phyloP scores from a whole-genome alignment of 1,139 yeast genomes.

The Kodamaea sp. region DNA sequence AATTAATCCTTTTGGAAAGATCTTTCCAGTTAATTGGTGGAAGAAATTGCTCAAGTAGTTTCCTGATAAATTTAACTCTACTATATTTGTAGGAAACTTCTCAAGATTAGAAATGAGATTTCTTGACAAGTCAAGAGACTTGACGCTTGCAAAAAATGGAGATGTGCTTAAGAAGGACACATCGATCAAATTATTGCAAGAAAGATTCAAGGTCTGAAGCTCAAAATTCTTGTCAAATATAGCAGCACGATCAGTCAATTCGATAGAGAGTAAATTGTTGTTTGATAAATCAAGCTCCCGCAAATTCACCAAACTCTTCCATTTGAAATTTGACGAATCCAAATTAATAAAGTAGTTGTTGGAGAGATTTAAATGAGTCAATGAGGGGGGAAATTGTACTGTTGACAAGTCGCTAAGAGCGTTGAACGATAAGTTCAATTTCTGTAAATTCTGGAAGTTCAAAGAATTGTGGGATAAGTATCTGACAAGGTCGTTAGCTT shows the following conservation, averaged over 20 bases:
- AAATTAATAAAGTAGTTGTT: conserved; percentile 21
- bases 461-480: conserved; percentile 4
- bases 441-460: conserved; percentile 1
- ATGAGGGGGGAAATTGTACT: conserved; percentile 10
- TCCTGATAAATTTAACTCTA: conserved; percentile 21
- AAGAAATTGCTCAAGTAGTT: conserved; percentile 18
- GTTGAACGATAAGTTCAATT: conserved; percentile 27
- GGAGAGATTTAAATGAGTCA: conserved; percentile 22
- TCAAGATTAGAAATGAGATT: conserved; percentile 21
- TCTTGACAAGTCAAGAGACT: conserved; percentile 23
- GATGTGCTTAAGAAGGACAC: conserved; percentile 5
- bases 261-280: conserved; percentile 18
- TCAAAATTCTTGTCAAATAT: not conserved
- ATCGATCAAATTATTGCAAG: conserved; percentile 23
- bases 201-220: conserved; percentile 15
- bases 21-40: conserved; percentile 8
- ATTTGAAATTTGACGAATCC: conserved; percentile 11
- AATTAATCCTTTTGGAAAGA: conserved; percentile 16
- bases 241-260: conserved; percentile 1
- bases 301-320: conserved; percentile 13
- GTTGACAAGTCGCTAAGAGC: conserved; percentile 17
- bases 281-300: conserved; percentile 26
- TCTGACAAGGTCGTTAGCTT: not conserved
- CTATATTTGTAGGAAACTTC: conserved; percentile 16
- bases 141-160: conserved; percentile 15